phyloP scores from a whole-genome alignment of 2,329 filamentous ascomycete species.

The Phyllosticta citriasiana region DNA sequence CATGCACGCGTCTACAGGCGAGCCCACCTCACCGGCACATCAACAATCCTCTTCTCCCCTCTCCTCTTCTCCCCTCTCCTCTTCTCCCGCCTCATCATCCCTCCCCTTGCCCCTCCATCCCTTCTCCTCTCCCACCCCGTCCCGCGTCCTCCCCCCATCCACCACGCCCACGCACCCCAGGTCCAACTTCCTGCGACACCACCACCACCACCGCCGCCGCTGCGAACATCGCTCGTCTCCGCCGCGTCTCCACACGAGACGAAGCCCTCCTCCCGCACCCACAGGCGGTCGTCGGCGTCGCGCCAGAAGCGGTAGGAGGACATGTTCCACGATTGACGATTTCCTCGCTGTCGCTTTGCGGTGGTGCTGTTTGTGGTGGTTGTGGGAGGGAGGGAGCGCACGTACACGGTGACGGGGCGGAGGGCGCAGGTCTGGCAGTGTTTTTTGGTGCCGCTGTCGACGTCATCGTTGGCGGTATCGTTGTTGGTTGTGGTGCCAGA shows the following conservation, averaged over 20 bases:
- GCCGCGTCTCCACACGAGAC: neutral
- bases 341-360: neutral
- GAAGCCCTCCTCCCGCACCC: conserved; percentile 15
- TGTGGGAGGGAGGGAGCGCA: conserved; percentile 14
- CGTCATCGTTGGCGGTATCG: neutral
- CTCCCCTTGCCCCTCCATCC: neutral
- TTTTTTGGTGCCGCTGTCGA: neutral
- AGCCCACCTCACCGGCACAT: neutral
- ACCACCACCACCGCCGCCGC: no score
- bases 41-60: neutral
- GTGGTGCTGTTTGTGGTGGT: neutral
- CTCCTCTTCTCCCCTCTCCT: neutral
- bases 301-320: conserved; percentile 3
- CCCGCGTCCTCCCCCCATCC: neutral
- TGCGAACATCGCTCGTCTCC: neutral
- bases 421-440: conserved; percentile 23
- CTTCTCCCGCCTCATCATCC: neutral
- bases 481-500: neutral
- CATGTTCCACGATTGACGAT: neutral
- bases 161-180: neutral
- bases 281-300: conserved; percentile 9
- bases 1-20: neutral
- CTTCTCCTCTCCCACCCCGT: neutral
- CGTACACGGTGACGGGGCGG: conserved; percentile 20
- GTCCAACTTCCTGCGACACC: neutral